Evolutionary conservation across 805 yeast genomes (phyloP), one percentile per base, ranked within the genome.

Genomic region (Cyberlindnera euphorbiae): DNA sequence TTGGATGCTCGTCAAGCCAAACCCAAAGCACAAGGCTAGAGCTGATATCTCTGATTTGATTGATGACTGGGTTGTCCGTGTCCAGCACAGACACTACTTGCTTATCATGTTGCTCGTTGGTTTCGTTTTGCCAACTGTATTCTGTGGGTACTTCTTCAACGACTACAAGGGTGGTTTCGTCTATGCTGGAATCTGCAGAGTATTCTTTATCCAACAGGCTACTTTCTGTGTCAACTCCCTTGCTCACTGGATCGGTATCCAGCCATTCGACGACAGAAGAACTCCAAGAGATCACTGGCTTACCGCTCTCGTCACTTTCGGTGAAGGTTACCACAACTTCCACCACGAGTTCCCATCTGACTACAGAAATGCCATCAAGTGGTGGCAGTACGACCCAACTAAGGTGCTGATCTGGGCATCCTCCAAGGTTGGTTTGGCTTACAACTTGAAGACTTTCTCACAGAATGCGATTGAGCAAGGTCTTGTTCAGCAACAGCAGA

Each of bases 281-380:
- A 82, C 90, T 26, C 93, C 93, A 49, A 74, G 93, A 65, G 90
- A 84, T 63, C 88, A 82, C 62, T 74, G 77, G 56, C 53, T 84
- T 44, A 82, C 93, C 35, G 93, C 93, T 6, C 64, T 83, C 39
- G 87, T 82, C 41, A 84, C 94, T 1, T 82, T 83, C 53, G 94
- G 94, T 62, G 94, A 84, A 64, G 94, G 94, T 48, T 82, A 83
- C 70, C 93, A 84, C 56, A 84, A 84, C 65, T 84, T 83, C 77
- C 94, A 84, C 62, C 94, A 84, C 60, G 94, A 83, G 67, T 84
- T 83, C 73, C 93, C 94, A 53, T 74, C 85, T 16, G 94, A 84
- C 64, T 84, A 83, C 73, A 77, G 94, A 73, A 83, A 83, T 58
- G 93, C 93, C 28, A 71, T 83, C 55, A 80, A 77, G 58, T 83